Evolutionary conservation across 257 asterid genomes (phyloP), one percentile per base, ranked within the genome.

Genomic region (Solanum dulcamara): DNA sequence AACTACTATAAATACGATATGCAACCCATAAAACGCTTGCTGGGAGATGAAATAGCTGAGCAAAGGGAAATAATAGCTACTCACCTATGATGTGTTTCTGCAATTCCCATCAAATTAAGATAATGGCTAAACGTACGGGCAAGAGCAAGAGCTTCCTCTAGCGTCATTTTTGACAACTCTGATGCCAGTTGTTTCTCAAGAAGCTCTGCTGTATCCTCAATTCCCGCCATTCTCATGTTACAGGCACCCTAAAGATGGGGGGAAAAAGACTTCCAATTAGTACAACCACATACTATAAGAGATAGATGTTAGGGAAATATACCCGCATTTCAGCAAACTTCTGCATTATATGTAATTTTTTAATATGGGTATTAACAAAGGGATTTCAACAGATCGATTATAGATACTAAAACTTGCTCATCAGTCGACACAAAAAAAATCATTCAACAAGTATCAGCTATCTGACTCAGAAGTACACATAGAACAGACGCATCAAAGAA

Each of bases 11-110:
- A 83, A 18, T 62, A 44, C 32, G 32, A 44, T 60, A 62, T 35
- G 60, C 59, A 75, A 44, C 38, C 60, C 15, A 14, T 75, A 44
- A 30, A 44, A 9, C 26, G 14, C 82, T 44, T 75, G 40, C 9
- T 44, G 44, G 82, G 37, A 75, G 37, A 35, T 60, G 68, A 81
- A 75, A 32, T 68, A 72, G 81, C 67, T 37, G 10, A 35, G 77
- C 20, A 62, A 48, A 28, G 35, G 40, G 71, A 64, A 28, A 75
- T 15, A 60, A 26, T 0, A 40, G 38, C 17, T 44, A 10, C 60
- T 15, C n/a, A 96, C 99, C 98, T 91, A 87, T 96, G 99, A 90
- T 96, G 98, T 80, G 98, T 96, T 91, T 96, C 99, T 55, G 98
- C 98, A 84, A 95, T 93, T 80, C 97, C 98, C 89, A 95, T 93